Evolutionary conservation across 2,329 filamentous ascomycete genomes (phyloP).

Genomic region (Aureobasidium sp.): DNA sequence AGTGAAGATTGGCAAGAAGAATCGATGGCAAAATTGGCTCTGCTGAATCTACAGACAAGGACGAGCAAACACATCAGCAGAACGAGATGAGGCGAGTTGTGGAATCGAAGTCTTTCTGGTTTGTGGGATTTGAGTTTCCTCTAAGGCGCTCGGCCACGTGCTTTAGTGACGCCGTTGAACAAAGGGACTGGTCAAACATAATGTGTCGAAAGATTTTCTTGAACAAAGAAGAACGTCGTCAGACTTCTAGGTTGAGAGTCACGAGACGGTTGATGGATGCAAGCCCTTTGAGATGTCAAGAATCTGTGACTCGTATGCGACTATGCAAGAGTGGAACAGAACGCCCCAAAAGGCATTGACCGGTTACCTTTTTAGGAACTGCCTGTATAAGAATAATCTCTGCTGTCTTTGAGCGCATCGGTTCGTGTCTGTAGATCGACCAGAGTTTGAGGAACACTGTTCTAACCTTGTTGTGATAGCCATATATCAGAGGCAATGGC

Average conservation of each 20-base stretch:
- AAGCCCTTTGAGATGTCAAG: neutral
- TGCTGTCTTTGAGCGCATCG: too few species aligned
- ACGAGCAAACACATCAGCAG: neutral
- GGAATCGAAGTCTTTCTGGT: neutral
- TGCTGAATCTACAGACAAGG: neutral
- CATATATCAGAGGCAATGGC: neutral
- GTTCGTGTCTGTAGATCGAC: neutral
- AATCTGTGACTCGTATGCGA: neutral
- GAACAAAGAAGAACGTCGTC: neutral
- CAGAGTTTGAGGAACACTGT: neutral
- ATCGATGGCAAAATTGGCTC: neutral
- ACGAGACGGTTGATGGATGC: neutral
- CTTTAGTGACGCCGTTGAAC: neutral
- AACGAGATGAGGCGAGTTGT: neutral
- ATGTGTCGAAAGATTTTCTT: neutral
- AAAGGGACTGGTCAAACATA: neutral
- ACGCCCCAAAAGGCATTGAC: neutral
- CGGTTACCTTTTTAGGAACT: neutral
- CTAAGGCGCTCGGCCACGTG: neutral
- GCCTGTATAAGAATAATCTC: neutral
- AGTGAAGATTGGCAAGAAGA: neutral
- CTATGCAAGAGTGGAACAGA: too few species aligned
- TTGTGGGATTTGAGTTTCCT: neutral
- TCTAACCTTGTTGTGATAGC: neutral
- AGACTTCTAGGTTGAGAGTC: neutral